Evolutionary conservation across 495 filamentous ascomycete genomes (phyloP).

Genomic region (Penicillium mononematosum): DNA sequence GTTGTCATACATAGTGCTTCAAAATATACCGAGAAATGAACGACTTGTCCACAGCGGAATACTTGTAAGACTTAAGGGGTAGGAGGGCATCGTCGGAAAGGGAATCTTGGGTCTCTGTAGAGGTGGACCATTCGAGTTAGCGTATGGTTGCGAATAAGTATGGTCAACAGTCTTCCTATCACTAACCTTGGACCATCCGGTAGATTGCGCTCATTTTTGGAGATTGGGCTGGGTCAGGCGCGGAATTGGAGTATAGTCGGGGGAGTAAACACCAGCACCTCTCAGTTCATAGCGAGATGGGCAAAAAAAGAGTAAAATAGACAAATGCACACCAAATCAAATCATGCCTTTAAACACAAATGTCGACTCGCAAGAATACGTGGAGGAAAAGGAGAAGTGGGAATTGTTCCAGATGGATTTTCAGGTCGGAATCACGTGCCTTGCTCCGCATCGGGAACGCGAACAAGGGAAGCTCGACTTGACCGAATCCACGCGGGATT

Average conservation of each 20-base stretch:
- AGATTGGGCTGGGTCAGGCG: slow-evolving; percentile 19
- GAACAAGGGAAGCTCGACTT: slow-evolving; percentile 13
- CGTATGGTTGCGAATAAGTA: neutral
- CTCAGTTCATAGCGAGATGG: slow-evolving; percentile 8
- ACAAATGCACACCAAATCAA: slow-evolving; percentile 7
- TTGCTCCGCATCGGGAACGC: slow-evolving; percentile 27
- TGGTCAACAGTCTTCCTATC: neutral
- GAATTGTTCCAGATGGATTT: slow-evolving; percentile 26
- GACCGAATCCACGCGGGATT: slow-evolving; percentile 3
- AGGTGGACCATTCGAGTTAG: slow-evolving; percentile 19
- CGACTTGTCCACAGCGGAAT: slow-evolving; percentile 96
- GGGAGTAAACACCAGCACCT: slow-evolving; percentile 12
- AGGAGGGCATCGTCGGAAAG: slow-evolving; percentile 69
- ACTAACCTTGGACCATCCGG: slow-evolving; percentile 46
- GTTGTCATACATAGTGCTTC: slow-evolving; percentile 78
- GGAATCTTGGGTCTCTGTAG: slow-evolving; percentile 54
- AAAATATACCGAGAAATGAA: slow-evolving; percentile 89
- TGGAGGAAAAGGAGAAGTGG: slow-evolving; percentile 13
- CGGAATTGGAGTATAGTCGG: slow-evolving; percentile 12
- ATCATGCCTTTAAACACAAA: slow-evolving; percentile 10
- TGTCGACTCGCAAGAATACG: slow-evolving; percentile 12
- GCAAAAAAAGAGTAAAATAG: slow-evolving; percentile 3
- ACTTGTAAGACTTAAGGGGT: slow-evolving; percentile 94
- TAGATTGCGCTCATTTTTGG: slow-evolving; percentile 40
- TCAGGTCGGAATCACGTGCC: slow-evolving; percentile 23